Base-by-base conservation (phyloP, 2,329 filamentous ascomycete species). In the Colletotrichum truncatum region DNA sequence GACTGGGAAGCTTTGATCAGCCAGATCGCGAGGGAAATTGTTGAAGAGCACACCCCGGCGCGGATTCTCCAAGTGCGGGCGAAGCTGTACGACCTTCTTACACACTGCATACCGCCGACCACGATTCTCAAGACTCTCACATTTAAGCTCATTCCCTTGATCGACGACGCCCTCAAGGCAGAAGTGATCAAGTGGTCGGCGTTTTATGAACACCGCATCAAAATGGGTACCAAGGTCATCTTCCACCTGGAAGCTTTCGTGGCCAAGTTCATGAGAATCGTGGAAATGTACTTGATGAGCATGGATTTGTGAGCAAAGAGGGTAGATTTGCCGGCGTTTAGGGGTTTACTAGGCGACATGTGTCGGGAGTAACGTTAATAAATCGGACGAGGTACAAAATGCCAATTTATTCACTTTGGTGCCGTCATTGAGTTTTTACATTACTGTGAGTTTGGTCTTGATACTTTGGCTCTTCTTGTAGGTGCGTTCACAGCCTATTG, bases 221-320 rank as follows among this genome's bases (percentile, higher is more conserved):
- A 93, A 76, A 91, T 91, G 71, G 96, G 96, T 54, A 94, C 87
- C 65, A 99, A 99, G 85, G 92, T 97, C 64, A 98, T 99, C 68
- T 99, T 99, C 79, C 97, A 99, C 75, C 83, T 99, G 4, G 97
- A 99, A 80, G 96, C 96, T 4, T 99, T 99, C 79, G 96, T 99
- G 64, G 95, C 95, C 63, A 98, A 98, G 82, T 97, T 98, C 77
- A 98, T 99, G 95, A 89, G 95, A 71, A 89, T 98, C 70, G 87
- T 95, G 68, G 96, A 99, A 82, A 95, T 94, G 89, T 97, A 89
- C 74, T 79, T 91, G 62, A 95, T 97, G 92, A 93, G 90, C 69
- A 94, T 96, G 90, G 92, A 94, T 58, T 82, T 89, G 80, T 89
- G 75, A 81, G 39, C 26, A 32, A 16, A 32, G 38, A 43, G 53